Evolutionary conservation across 257 asterid species (phyloP).

Genomic region (Eustoma russellianum): DNA sequence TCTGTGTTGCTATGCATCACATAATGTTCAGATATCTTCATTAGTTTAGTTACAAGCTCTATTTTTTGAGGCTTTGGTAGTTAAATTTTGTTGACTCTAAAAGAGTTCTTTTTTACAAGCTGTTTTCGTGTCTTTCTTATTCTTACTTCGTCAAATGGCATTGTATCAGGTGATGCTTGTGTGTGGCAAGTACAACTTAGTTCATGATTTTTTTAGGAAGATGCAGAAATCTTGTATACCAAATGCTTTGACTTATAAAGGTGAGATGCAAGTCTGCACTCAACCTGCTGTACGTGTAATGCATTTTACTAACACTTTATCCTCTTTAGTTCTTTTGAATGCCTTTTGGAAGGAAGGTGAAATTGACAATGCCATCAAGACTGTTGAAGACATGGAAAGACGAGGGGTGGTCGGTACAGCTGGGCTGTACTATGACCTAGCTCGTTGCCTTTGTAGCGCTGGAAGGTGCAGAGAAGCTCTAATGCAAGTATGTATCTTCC

Average conservation of each 20-base stretch:
- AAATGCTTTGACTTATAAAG: slow-evolving; percentile 84
- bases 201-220: slow-evolving; percentile 84
- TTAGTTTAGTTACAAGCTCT: too few relatives aligned
- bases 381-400: slow-evolving; percentile 79
- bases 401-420: slow-evolving; percentile 92
- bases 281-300: too few relatives aligned
- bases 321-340: slow-evolving; percentile 61
- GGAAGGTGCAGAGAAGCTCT: slow-evolving; percentile 85
- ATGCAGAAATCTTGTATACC: slow-evolving; percentile 66
- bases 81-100: too few relatives aligned
- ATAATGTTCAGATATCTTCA: too few relatives aligned
- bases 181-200: slow-evolving; percentile 74
- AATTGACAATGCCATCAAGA: slow-evolving; percentile 58
- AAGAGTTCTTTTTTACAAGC: not conserved
- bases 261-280: slow-evolving; percentile 16
- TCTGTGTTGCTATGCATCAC: too few relatives aligned
- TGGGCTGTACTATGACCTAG: slow-evolving; percentile 79
- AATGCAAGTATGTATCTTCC: slow-evolving; percentile 43
- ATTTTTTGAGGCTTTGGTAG: too few relatives aligned
- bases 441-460: slow-evolving; percentile 92
- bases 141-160: not conserved
- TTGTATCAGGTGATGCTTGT: slow-evolving; percentile 78
- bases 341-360: slow-evolving; percentile 84
- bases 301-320: not conserved
- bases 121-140: not conserved